Conservation (phyloP, 345 rosid species). For the Populus alba region DNA sequence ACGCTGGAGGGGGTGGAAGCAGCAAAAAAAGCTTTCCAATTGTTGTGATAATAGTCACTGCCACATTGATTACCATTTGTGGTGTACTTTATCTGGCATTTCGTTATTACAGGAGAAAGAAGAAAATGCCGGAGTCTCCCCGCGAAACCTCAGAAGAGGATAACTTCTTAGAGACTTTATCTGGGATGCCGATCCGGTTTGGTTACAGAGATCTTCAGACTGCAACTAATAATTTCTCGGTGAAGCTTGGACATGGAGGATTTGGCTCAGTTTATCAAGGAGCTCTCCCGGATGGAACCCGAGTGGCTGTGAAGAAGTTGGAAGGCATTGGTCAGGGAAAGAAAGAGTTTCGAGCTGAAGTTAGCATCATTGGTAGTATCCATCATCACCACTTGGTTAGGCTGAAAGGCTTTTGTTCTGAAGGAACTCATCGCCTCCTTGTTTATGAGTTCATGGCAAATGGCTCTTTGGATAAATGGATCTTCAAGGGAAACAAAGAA, state of each 20-base stretch:
- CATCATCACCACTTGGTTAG: conserved; percentile 88
- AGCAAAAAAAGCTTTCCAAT: conserved; percentile 43
- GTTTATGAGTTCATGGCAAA: conserved; percentile 84
- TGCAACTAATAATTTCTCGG: conserved; percentile 72
- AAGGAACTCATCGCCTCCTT: conserved; percentile 80
- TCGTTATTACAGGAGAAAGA: conserved; percentile 43
- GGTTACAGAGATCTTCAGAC: conserved; percentile 71
- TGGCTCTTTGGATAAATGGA: conserved; percentile 88
- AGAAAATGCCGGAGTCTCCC: conserved; percentile 34
- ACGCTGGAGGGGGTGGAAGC: conserved; percentile 29
- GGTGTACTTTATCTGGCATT: conserved; percentile 49
- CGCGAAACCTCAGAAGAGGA: conserved; percentile 68
- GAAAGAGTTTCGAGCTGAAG: conserved; percentile 95
- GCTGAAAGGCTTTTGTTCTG: conserved; percentile 84
- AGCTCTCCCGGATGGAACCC: conserved; percentile 67
- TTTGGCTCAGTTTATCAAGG: conserved; percentile 92
- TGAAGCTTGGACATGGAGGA: conserved; percentile 91
- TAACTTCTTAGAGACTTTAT: conserved; percentile 59
- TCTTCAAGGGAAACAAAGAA: conserved; percentile 53
- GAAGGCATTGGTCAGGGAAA: conserved; percentile 95
- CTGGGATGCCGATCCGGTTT: conserved; percentile 81
- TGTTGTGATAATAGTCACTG: conserved; percentile 50
- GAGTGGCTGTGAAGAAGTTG: conserved; percentile 85
- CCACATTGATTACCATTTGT: conserved; percentile 44
- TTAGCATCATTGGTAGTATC: conserved; percentile 82